Evolutionary conservation across 257 asterid species (phyloP).

Genomic region (Salvia rosmarinus): DNA sequence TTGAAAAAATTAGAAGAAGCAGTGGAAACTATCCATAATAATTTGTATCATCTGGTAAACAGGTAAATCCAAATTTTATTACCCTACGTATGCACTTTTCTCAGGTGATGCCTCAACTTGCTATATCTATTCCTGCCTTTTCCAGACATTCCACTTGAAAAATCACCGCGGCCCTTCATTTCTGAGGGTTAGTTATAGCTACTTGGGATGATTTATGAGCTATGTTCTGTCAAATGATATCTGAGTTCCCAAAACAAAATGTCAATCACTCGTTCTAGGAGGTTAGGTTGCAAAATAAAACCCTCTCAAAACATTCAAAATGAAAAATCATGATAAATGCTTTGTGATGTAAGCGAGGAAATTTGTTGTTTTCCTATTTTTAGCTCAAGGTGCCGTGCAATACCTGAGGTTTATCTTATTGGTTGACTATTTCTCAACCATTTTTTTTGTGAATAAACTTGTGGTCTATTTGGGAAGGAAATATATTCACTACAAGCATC

Average conservation of each 20-base stretch:
- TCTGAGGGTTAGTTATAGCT: neutral
- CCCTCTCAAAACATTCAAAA: neutral
- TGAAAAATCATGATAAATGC: neutral
- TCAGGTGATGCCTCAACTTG: neutral
- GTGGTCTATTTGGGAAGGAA: constrained; percentile 5
- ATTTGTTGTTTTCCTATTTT: neutral
- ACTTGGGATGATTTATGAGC: constrained; percentile 1
- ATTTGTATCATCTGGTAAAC: constrained; percentile 47
- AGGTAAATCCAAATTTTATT: constrained; percentile 44
- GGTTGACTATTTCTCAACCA: neutral
- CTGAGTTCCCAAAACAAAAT: too few relatives aligned
- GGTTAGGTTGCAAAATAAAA: neutral
- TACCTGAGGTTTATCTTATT: neutral
- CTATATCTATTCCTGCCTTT: neutral
- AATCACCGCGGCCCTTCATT: neutral
- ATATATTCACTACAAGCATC: neutral
- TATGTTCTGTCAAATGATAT: neutral
- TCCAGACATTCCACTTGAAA: neutral
- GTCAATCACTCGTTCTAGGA: neutral
- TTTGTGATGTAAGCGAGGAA: neutral
- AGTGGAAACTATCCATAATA: constrained; percentile 62
- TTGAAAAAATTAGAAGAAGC: constrained; percentile 67
- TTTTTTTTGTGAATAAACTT: neutral
- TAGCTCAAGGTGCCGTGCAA: neutral
- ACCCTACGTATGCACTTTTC: neutral